These are phyloP conservation scores for Solanum peruvianum DNA, from an alignment of 257 asterid species.

Conservation along the genomic window DNA sequence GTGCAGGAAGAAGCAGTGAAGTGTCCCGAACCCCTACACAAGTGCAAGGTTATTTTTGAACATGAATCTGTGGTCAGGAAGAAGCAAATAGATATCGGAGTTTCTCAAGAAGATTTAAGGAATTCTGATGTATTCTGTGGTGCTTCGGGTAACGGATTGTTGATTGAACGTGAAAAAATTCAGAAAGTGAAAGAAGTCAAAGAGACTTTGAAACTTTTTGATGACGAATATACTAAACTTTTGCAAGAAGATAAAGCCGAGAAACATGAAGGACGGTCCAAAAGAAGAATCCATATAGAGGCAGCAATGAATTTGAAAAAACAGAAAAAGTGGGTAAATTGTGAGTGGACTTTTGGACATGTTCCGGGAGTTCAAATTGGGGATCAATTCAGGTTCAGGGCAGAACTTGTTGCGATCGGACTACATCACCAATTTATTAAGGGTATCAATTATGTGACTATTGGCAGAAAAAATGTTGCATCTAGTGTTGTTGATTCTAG, in stretches of 20 bases:
- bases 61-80: neutral
- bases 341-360: conserved; percentile 12
- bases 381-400: conserved; percentile 17
- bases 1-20: neutral
- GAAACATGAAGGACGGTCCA: neutral
- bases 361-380: conserved; percentile 26
- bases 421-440: conserved; percentile 8
- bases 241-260: neutral
- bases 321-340: conserved; percentile 8
- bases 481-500: conserved; percentile 21
- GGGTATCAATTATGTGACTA: conserved; percentile 10
- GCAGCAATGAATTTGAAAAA: conserved; percentile 10
- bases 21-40: neutral
- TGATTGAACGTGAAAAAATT: neutral
- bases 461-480: neutral
- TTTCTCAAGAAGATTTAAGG: neutral
- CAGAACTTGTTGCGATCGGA: conserved; percentile 20
- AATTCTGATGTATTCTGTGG: neutral
- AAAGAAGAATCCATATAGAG: neutral
- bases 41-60: neutral
- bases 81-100: neutral
- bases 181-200: conserved; percentile 4
- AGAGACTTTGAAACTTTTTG: conserved; percentile 7
- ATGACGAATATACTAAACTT: neutral
- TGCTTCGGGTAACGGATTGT: neutral